These are phyloP conservation scores for Leptosphaerulina australis DNA, from an alignment of 2,329 filamentous ascomycete species.

Conservation along the genomic window DNA sequence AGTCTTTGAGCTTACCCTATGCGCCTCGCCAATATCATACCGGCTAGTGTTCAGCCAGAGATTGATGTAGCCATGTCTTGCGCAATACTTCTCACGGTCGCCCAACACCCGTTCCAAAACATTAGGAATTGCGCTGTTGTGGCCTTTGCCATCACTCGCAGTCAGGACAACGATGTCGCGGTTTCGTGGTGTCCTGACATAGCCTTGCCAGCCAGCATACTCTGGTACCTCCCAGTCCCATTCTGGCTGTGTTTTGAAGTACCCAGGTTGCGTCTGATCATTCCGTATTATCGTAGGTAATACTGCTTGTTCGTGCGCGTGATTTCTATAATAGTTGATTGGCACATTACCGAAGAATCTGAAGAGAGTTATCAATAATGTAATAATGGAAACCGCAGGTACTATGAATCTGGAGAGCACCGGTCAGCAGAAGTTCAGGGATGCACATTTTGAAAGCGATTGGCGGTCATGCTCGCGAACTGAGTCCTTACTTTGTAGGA, in stretches of 20 bases:
- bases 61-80: conserved; percentile 47
- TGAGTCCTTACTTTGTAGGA: conserved; percentile 8
- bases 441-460: neutral
- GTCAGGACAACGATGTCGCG: conserved; percentile 49
- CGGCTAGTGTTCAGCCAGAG: conserved; percentile 51
- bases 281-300: conserved; percentile 26
- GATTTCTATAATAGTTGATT: conserved; percentile 35
- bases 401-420: conserved; percentile 26
- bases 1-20: conserved; percentile 34
- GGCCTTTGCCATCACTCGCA: conserved; percentile 50
- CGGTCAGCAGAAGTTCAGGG: neutral
- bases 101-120: conserved; percentile 43
- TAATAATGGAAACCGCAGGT: conserved; percentile 26
- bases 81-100: conserved; percentile 48
- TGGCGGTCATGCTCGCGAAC: neutral
- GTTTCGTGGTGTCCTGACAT: conserved; percentile 40
- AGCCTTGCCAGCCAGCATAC: conserved; percentile 36
- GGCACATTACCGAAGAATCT: conserved; percentile 36
- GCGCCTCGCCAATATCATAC: conserved; percentile 47
- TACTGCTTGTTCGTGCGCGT: conserved; percentile 27
- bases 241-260: conserved; percentile 42
- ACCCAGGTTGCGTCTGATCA: conserved; percentile 35
- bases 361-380: conserved; percentile 32
- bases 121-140: conserved; percentile 50
- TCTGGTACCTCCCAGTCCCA: conserved; percentile 41